Conservation (phyloP, 164 flowering plant genomes). For the Echeveria elegans region DNA sequence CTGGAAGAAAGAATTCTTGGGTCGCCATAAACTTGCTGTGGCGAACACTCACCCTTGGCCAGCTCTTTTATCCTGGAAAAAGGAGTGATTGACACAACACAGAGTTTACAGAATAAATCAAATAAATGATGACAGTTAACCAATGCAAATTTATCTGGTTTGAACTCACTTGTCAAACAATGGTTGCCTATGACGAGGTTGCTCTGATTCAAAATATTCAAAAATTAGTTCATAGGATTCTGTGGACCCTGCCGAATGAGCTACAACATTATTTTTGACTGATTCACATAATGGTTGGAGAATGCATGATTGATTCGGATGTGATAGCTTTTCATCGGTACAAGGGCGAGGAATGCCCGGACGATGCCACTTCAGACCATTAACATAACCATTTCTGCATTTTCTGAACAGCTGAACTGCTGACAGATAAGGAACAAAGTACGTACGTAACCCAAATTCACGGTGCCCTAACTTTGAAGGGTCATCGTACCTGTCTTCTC, state of each 20-base stretch:
- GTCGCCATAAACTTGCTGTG: constrained; percentile 40
- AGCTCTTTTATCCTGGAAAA: constrained; percentile 53
- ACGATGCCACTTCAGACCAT: constrained; percentile 10
- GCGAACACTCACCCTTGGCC: constrained; percentile 23
- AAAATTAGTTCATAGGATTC: constrained; percentile 39
- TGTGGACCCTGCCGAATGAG: constrained; percentile 8
- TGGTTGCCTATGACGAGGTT: constrained; percentile 53
- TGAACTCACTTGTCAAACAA: constrained; percentile 52
- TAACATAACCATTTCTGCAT: constrained; percentile 12
- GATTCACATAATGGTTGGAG: constrained; percentile 19
- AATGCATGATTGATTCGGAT: constrained; percentile 3
- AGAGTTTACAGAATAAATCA: constrained; percentile 7
- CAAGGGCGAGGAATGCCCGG: constrained; percentile 20
- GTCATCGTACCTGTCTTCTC: constrained; percentile 28
- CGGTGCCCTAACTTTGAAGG: constrained; percentile 27
- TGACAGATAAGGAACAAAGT: constrained; percentile 70
- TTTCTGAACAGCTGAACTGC: constrained; percentile 66
- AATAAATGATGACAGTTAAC: background rate
- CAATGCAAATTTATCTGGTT: background rate
- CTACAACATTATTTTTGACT: constrained; percentile 9
- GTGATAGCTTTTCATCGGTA: constrained; percentile 11
- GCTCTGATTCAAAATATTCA: constrained; percentile 63
- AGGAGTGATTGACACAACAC: background rate
- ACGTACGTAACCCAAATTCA: constrained; percentile 30
- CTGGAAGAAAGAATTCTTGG: constrained; percentile 31